These are phyloP conservation scores for Salix purpurea DNA, from an alignment of 345 rosid genomes.

Conservation along the genomic window DNA sequence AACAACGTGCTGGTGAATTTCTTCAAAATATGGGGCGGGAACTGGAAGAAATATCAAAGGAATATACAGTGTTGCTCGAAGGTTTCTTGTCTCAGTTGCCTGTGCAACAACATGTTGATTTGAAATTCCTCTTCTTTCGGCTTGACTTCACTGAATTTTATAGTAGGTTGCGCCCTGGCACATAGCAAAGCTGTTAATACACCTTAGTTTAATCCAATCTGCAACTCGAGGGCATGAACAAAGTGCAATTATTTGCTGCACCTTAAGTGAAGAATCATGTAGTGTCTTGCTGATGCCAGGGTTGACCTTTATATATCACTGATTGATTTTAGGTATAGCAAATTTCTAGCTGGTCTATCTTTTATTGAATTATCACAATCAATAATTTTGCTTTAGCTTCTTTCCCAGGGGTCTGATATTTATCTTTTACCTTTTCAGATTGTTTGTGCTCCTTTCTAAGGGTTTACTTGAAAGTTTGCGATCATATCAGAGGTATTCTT, in stretches of 20 bases:
- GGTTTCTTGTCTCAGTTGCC: slow-evolving; percentile 84
- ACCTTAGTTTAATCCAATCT: slow-evolving; percentile 9
- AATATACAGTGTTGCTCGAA: slow-evolving; percentile 66
- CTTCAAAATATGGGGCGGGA: slow-evolving; percentile 76
- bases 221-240: slow-evolving; percentile 10
- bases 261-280: slow-evolving; percentile 15
- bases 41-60: slow-evolving; percentile 63
- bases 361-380: background rate
- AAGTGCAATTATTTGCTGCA: slow-evolving; percentile 5
- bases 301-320: slow-evolving; percentile 22
- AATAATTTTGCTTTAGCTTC: background rate
- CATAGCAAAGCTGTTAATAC: slow-evolving; percentile 30
- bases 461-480: slow-evolving; percentile 30
- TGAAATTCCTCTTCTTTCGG: slow-evolving; percentile 91
- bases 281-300: slow-evolving; percentile 22
- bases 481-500: slow-evolving; percentile 30
- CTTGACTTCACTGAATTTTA: slow-evolving; percentile 95
- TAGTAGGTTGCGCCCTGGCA: slow-evolving; percentile 47
- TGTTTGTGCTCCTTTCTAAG: slow-evolving; percentile 22
- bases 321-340: slow-evolving; percentile 35
- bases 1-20: slow-evolving; percentile 88
- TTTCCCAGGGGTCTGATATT: background rate
- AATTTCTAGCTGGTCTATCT: background rate
- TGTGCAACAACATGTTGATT: slow-evolving; percentile 81
- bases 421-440: slow-evolving; percentile 33